A percentile compares a stretch with the other conserved stretches of the same genome.
Evolutionary conservation across 192 early-diverging fungal species (phyloP).

Genomic region (Spinellus fusiger): DNA sequence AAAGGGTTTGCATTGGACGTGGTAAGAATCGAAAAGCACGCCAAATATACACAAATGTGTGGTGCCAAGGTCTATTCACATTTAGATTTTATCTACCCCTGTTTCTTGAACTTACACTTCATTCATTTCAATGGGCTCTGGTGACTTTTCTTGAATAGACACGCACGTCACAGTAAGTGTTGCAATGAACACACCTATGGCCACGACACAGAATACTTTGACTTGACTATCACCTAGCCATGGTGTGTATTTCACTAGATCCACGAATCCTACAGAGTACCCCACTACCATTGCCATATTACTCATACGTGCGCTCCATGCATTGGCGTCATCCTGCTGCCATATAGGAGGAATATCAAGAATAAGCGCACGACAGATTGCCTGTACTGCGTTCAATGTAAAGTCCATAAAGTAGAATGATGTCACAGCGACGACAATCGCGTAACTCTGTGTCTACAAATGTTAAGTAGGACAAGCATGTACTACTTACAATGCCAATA

Average conservation of each 20-base stretch:
- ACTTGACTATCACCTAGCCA: slow-evolving; percentile 71
- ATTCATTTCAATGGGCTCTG: slow-evolving; percentile 17
- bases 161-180: slow-evolving; percentile 65
- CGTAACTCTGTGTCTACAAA: slow-evolving; percentile 16
- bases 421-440: slow-evolving; percentile 67
- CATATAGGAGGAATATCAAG: slow-evolving; percentile 74
- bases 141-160: slow-evolving; percentile 45
- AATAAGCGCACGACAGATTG: slow-evolving; percentile 76
- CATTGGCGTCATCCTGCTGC: slow-evolving; percentile 78
- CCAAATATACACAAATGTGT: slow-evolving; percentile 45
- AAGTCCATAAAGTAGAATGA: slow-evolving; percentile 93
- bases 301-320: slow-evolving; percentile 84
- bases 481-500: not conserved
- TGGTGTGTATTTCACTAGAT: slow-evolving; percentile 63
- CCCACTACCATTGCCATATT: slow-evolving; percentile 78
- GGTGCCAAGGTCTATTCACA: slow-evolving; percentile 33
- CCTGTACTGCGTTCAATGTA: slow-evolving; percentile 85
- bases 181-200: slow-evolving; percentile 52
- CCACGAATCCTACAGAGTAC: slow-evolving; percentile 80
- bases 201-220: slow-evolving; percentile 72
- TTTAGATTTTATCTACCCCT: not conserved
- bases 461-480: not conserved
- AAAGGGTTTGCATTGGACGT: slow-evolving; percentile 63
- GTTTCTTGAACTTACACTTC: not conserved
- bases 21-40: slow-evolving; percentile 62